Evolutionary conservation across 306 rosid genomes (phyloP).

Genomic region (Quercus berberidifolia): DNA sequence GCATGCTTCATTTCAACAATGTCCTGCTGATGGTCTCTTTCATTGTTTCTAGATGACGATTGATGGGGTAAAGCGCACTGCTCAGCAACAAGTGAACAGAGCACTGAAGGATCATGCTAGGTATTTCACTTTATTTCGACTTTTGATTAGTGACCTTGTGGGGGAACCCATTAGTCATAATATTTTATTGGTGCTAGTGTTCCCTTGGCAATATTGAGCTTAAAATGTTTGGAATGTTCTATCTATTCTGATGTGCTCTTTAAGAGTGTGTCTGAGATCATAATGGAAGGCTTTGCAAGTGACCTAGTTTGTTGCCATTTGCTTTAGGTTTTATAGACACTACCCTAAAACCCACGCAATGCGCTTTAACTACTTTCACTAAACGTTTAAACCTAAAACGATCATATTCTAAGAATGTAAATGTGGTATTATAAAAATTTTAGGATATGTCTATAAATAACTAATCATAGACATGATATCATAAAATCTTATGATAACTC

Average conservation of each 20-base stretch:
- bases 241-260: not conserved
- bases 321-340: not conserved
- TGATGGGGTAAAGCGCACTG: constrained; percentile 92
- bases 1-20: not conserved
- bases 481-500: too few relatives aligned
- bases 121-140: constrained; percentile 33
- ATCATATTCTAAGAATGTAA: too few relatives aligned
- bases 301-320: not conserved
- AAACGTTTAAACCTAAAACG: too few relatives aligned
- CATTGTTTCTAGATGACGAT: constrained; percentile 67
- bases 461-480: too few relatives aligned
- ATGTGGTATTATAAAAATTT: too few relatives aligned
- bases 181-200: not conserved
- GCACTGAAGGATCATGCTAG: constrained; percentile 86
- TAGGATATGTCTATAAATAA: too few relatives aligned
- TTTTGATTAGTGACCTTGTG: not conserved
- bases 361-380: too few relatives aligned
- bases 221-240: not conserved
- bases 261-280: not conserved
- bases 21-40: constrained; percentile 22
- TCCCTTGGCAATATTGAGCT: not conserved
- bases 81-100: constrained; percentile 89
- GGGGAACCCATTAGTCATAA: not conserved
- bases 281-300: not conserved
- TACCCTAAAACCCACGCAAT: too few relatives aligned